Base-by-base conservation (phyloP, 345 rosid species). In the Odontarrhena argentea region DNA sequence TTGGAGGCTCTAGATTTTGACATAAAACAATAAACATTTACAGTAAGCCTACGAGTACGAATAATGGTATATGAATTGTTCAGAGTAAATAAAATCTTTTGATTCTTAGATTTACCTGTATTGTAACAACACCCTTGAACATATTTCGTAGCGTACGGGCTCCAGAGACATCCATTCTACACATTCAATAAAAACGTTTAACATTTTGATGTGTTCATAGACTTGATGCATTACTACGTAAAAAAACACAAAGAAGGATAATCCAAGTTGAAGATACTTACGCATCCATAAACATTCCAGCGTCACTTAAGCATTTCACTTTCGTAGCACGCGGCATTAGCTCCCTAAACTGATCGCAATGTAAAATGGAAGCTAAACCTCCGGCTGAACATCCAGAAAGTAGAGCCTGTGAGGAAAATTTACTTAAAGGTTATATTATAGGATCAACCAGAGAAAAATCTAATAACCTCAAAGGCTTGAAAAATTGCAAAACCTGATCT, bases 331-430 rank as follows among this genome's bases (percentile, higher is more conserved):
- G 4, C 0, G 87, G 85, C 48, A 91, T 77, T 50, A 90, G 73
- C 51, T 51, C 67, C 32, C 78, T 78, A 14, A 90, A 90, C 81
- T 81, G 83, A 46, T 93, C 97, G n/a, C 96, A 86, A 18, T 93
- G 97, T 24, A 90, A 55, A 36, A 90, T 88, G 3, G 98, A 78
- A 65, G 97, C 96, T 54, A 93, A 80, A 40, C 94, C 94, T 47
- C 96, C 97, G 5, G 97, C 96, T 44, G 98, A 93, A 76, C 97
- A 93, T 72, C 98, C 97, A n/a, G 98, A 90, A 55, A 90, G 92
- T 73, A 93, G 82, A 75, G 91, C 97, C 96, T 93, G 80, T 11
- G 8, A 69, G 9, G 59, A 9, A 53, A 12, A 49, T 38, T 3
- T 37, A 55, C 14, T 55, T 8, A 6, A 7, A 30, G 1, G 24